These are phyloP conservation scores for Sordariomycetes sp. DNA, from an alignment of 2,329 filamentous ascomycete genomes.

Conservation along the genomic window DNA sequence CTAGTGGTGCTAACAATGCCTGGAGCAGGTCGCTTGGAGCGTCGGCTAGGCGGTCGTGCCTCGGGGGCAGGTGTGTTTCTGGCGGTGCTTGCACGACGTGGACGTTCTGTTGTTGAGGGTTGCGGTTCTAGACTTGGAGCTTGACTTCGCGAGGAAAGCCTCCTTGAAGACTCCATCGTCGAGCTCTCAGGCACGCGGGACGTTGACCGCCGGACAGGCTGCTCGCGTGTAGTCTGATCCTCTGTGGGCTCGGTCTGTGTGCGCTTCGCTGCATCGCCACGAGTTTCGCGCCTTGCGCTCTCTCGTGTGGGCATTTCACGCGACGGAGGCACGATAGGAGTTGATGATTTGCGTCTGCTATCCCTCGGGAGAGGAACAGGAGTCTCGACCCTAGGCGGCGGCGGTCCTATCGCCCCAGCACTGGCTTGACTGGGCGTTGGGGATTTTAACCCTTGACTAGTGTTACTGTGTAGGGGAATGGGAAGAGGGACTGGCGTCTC, in stretches of 20 bases:
- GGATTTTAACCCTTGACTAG: conserved; percentile 10
- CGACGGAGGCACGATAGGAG: conserved; percentile 19
- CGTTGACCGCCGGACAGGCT: conserved; percentile 16
- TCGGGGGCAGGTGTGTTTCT: conserved; percentile 49
- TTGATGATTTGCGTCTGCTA: conserved; percentile 20
- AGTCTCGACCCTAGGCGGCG: conserved; percentile 24
- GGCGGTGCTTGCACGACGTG: conserved; percentile 46
- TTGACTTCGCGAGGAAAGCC: conserved; percentile 39
- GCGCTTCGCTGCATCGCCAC: conserved; percentile 32
- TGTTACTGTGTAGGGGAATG: conserved; percentile 17
- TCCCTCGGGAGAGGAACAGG: conserved; percentile 25
- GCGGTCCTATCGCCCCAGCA: conserved; percentile 23
- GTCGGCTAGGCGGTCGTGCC: conserved; percentile 37
- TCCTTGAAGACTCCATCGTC: conserved; percentile 19
- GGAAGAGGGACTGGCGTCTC: conserved; percentile 34
- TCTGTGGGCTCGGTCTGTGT: conserved; percentile 8
- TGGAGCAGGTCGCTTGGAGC: conserved; percentile 61
- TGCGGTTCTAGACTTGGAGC: conserved; percentile 41
- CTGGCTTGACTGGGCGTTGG: conserved; percentile 17
- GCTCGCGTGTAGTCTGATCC: conserved; percentile 12
- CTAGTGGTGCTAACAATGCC: conserved; percentile 58
- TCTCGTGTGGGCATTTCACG: conserved; percentile 16
- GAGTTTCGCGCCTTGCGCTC: conserved; percentile 32
- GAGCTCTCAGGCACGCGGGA: conserved; percentile 25
- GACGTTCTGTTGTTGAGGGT: conserved; percentile 39